phyloP scores from a whole-genome alignment of 768 basidiomycete genomes.

The Rhodotorula diobovata region DNA sequence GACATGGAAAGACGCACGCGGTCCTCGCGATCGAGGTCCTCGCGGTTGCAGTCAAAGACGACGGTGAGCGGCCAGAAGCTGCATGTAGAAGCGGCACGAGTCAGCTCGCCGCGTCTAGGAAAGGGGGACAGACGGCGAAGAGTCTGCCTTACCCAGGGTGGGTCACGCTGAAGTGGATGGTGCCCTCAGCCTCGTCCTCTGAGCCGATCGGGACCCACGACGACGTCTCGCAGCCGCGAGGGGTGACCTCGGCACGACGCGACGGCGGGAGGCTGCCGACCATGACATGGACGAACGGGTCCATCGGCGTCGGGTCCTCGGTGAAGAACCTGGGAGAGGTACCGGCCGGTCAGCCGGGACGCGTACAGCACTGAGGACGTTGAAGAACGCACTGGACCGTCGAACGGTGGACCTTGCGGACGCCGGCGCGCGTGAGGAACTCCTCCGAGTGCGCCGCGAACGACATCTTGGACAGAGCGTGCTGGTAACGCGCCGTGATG shows the following conservation, averaged over 20 bases:
- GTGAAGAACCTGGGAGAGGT: constrained; percentile 24
- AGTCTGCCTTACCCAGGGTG: constrained; percentile 6
- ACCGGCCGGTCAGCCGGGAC: not conserved
- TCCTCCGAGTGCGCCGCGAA: constrained; percentile 34
- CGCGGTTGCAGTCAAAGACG: constrained; percentile 34
- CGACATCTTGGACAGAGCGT: constrained; percentile 31
- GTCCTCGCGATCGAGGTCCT: constrained; percentile 23
- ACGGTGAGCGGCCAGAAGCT: constrained; percentile 37
- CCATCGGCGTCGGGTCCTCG: constrained; percentile 25
- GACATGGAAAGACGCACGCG: constrained; percentile 1
- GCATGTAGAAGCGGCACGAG: not conserved
- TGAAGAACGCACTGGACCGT: constrained; percentile 20
- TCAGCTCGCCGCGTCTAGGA: not conserved
- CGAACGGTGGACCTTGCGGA: constrained; percentile 34
- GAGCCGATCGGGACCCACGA: constrained; percentile 16
- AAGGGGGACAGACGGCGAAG: not conserved
- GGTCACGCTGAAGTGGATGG: constrained; percentile 27
- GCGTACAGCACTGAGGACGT: not conserved
- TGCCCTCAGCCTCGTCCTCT: constrained; percentile 17
- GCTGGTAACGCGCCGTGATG: constrained; percentile 38
- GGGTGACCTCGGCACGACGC: constrained; percentile 11
- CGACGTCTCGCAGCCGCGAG: constrained; percentile 4
- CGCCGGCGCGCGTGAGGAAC: constrained; percentile 32
- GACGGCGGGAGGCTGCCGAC: constrained; percentile 30
- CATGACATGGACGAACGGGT: constrained; percentile 36